phyloP scores from a whole-genome alignment of 2,329 filamentous ascomycete genomes.

The Fusarium sp. region DNA sequence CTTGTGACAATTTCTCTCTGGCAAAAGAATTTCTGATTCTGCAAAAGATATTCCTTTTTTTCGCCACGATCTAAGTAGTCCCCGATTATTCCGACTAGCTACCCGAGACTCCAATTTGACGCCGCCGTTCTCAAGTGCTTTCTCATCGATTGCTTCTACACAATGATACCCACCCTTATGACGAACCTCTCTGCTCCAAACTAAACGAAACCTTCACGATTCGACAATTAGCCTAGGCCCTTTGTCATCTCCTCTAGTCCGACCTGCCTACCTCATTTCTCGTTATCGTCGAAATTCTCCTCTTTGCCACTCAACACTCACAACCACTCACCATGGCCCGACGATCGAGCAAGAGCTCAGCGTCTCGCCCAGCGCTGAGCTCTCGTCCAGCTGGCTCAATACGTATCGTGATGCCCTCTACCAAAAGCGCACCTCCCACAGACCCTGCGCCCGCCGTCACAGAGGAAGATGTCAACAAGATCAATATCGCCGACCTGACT shows the following conservation, averaged over 20 bases:
- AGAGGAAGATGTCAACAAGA: constrained; percentile 52
- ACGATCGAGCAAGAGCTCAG: constrained; percentile 36
- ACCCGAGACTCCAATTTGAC: constrained; percentile 38
- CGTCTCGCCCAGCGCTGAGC: constrained; percentile 13
- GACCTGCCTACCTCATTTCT: background rate
- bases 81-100: constrained; percentile 18
- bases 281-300: constrained; percentile 15
- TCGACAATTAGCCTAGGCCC: background rate
- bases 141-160: constrained; percentile 51
- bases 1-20: background rate
- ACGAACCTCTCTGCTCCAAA: constrained; percentile 48
- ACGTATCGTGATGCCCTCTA: constrained; percentile 32
- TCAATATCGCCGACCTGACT: constrained; percentile 56
- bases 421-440: constrained; percentile 12
- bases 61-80: constrained; percentile 19
- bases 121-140: constrained; percentile 60
- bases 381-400: constrained; percentile 28
- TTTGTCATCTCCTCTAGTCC: background rate
- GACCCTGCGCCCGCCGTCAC: constrained; percentile 50
- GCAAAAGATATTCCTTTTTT: background rate
- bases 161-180: constrained; percentile 67
- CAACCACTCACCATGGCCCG: constrained; percentile 32
- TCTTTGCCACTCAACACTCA: constrained; percentile 17
- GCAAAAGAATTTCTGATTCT: background rate
- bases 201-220: constrained; percentile 5